These are phyloP conservation scores for Canavalia ensiformis DNA, from an alignment of 306 rosid genomes.

Conservation along the genomic window DNA sequence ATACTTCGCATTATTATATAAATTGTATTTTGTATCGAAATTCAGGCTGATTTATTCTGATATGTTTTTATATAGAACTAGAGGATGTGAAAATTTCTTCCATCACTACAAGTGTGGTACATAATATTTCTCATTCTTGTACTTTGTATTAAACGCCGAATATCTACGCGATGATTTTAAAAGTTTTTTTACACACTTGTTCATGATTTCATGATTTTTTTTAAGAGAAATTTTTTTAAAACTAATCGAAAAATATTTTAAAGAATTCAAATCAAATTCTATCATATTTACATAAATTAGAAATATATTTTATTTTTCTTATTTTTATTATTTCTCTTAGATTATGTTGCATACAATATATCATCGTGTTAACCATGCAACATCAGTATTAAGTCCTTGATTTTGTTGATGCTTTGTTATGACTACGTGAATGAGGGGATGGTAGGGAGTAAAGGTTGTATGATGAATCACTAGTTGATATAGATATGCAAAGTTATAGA, in stretches of 20 bases:
- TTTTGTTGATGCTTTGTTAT: neutral
- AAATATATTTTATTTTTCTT: no score
- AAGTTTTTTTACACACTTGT: neutral
- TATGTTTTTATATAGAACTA: conserved; percentile 62
- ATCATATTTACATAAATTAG: no score
- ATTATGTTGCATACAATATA: neutral
- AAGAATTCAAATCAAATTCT: no score
- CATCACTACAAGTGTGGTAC: conserved; percentile 90
- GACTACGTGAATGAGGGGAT: neutral
- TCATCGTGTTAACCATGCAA: neutral
- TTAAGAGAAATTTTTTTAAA: neutral
- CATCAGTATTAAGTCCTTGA: neutral
- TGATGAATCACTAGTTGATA: neutral
- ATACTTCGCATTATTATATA: neutral
- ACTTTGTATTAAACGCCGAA: neutral
- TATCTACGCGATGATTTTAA: neutral
- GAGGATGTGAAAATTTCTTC: conserved; percentile 81
- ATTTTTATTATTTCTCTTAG: neutral
- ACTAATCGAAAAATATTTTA: no score
- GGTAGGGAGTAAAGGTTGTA: neutral
- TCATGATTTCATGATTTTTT: neutral
- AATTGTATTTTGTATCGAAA: neutral
- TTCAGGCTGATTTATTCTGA: conserved; percentile 31
- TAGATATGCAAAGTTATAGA: neutral
- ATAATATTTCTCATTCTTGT: conserved; percentile 16